Conservation (phyloP, 768 basidiomycete genomes). For the Psilocybe azurescens region DNA sequence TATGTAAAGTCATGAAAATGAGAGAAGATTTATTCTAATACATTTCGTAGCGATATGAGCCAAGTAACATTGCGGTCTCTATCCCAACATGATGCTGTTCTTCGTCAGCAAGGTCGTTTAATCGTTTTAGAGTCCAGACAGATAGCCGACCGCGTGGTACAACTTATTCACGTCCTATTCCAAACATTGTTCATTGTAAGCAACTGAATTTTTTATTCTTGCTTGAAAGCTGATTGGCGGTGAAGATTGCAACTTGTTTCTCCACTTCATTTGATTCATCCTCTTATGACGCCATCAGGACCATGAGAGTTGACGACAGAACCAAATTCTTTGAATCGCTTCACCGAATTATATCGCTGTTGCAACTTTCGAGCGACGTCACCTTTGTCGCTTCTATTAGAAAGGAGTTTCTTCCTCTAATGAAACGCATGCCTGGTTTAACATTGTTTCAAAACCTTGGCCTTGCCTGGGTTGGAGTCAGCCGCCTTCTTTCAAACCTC, state of each 20-base stretch:
- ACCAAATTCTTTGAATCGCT: conserved; percentile 11
- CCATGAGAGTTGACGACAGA: not conserved
- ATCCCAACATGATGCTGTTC: conserved; percentile 38
- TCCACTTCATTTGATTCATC: conserved; percentile 40
- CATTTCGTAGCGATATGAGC: conserved; percentile 42
- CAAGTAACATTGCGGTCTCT: conserved; percentile 45
- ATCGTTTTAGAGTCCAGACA: conserved; percentile 44
- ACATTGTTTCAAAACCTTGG: conserved; percentile 29
- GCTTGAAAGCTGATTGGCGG: not conserved
- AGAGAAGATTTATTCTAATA: not conserved
- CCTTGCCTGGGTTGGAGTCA: conserved; percentile 63
- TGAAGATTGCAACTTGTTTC: conserved; percentile 52
- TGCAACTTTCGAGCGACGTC: conserved; percentile 37
- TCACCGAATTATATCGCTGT: conserved; percentile 28
- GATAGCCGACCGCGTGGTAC: conserved; percentile 42
- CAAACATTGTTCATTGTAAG: conserved; percentile 48
- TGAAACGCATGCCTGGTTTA: conserved; percentile 9
- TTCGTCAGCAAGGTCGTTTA: conserved; percentile 44
- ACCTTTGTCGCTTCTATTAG: conserved; percentile 39
- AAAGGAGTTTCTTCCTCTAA: conserved; percentile 32
- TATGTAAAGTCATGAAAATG: conserved; percentile 24
- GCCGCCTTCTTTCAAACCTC: conserved; percentile 65
- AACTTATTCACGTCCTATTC: conserved; percentile 45
- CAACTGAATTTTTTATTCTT: not conserved
- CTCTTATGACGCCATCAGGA: conserved; percentile 20